phyloP scores from a whole-genome alignment of 2,329 filamentous ascomycete species.

The Ascochyta viciae-villosae region DNA sequence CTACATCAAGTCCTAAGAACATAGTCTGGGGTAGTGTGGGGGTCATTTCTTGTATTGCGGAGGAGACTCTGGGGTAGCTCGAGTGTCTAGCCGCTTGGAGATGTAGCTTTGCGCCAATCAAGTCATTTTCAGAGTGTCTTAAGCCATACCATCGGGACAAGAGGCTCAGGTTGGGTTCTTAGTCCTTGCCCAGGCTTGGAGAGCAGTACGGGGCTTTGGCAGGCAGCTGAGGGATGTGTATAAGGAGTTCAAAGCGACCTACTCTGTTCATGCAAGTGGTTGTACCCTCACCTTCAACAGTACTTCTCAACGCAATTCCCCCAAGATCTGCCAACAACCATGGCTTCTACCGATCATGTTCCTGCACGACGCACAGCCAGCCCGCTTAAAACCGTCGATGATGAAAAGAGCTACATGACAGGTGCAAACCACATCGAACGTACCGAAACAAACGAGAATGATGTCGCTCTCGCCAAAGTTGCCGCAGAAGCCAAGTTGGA shows the following conservation, averaged over 20 bases:
- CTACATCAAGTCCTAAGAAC: background rate
- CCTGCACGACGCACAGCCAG: background rate
- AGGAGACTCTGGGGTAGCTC: slow-evolving; percentile 16
- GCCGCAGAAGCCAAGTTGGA: slow-evolving; percentile 28
- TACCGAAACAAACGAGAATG: slow-evolving; percentile 11
- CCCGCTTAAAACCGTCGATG: background rate
- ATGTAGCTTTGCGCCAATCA: background rate
- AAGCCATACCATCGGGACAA: slow-evolving; percentile 13
- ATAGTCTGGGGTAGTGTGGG: slow-evolving; percentile 17
- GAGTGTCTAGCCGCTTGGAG: slow-evolving; percentile 1
- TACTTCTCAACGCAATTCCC: background rate
- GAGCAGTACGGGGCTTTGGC: background rate
- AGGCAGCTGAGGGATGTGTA: background rate
- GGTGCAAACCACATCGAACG: slow-evolving; percentile 9
- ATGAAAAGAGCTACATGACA: slow-evolving; percentile 4
- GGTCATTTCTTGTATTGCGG: slow-evolving; percentile 7
- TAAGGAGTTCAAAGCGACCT: background rate
- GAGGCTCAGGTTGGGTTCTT: slow-evolving; percentile 7
- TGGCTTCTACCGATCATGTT: background rate
- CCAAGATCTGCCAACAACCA: background rate
- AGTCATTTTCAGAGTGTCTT: slow-evolving; percentile 8
- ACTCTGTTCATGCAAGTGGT: background rate
- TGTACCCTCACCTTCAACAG: background rate
- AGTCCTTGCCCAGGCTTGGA: slow-evolving; percentile 10
- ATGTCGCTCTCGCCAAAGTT: slow-evolving; percentile 19